These are phyloP conservation scores for Aureobasidium melanogenum DNA, from an alignment of 2,329 filamentous ascomycete species.

Conservation along the genomic window DNA sequence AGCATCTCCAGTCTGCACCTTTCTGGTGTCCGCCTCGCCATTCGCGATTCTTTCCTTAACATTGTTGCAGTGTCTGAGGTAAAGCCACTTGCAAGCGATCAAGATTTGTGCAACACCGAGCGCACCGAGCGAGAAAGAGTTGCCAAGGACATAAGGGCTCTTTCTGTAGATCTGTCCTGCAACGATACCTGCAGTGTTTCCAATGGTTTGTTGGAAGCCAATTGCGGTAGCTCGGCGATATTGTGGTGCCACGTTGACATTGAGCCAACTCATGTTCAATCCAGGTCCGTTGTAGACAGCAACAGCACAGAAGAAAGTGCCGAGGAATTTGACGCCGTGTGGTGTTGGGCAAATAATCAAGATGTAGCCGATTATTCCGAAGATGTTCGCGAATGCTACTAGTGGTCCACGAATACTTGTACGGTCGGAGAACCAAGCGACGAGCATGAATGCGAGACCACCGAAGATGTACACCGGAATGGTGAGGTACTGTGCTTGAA, in stretches of 20 bases:
- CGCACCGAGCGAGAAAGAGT: constrained; percentile 10
- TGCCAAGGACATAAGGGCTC: constrained; percentile 17
- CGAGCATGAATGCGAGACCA: constrained; percentile 35
- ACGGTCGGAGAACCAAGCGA: constrained; percentile 41
- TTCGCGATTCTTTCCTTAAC: constrained; percentile 7
- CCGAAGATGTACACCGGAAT: constrained; percentile 49
- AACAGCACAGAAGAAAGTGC: constrained; percentile 20
- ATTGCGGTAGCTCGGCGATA: constrained; percentile 41
- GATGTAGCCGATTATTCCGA: constrained; percentile 18
- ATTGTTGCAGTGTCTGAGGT: constrained; percentile 7
- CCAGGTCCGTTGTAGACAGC: constrained; percentile 30
- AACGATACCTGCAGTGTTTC: constrained; percentile 41
- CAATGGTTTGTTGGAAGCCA: constrained; percentile 39
- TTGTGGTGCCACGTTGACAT: constrained; percentile 40
- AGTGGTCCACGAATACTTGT: constrained; percentile 19
- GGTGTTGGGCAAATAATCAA: constrained; percentile 16
- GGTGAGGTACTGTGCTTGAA: constrained; percentile 46
- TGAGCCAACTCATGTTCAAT: constrained; percentile 39
- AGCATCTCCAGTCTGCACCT: constrained; percentile 9
- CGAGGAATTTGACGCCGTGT: constrained; percentile 20
- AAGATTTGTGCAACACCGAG: constrained; percentile 7
- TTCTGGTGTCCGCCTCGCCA: constrained; percentile 9
- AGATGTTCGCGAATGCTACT: constrained; percentile 15
- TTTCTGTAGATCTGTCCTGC: constrained; percentile 37
- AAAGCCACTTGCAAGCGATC: constrained; percentile 10